These are phyloP conservation scores for Penicillium atrosanguineum DNA, from an alignment of 495 filamentous ascomycete species.

Conservation along the genomic window DNA sequence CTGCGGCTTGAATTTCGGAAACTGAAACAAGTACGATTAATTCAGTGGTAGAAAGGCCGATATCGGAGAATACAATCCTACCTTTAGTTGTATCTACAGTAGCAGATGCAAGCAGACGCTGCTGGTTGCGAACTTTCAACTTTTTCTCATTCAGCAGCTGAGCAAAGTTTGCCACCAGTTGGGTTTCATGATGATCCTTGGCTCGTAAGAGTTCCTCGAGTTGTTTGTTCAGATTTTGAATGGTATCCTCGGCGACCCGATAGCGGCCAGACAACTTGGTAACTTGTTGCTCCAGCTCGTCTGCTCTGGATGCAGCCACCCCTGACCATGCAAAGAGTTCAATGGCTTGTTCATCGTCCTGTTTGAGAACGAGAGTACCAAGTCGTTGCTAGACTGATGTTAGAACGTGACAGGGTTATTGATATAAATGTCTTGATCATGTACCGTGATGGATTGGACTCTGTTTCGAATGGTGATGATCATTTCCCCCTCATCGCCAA, in stretches of 20 bases:
- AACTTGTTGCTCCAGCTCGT: conserved; percentile 43
- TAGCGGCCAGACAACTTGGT: conserved; percentile 45
- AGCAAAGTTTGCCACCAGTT: conserved; percentile 68
- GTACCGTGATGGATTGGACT: conserved; percentile 56
- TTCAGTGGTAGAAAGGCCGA: neutral
- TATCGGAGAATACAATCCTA: conserved; percentile 9
- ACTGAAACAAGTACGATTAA: conserved; percentile 15
- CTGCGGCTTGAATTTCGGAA: conserved; percentile 24
- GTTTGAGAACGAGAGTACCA: conserved; percentile 59
- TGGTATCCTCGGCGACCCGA: conserved; percentile 42
- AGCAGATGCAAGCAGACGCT: conserved; percentile 61
- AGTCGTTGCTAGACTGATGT: conserved; percentile 58
- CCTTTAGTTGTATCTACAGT: conserved; percentile 51
- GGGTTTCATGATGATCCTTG: conserved; percentile 66
- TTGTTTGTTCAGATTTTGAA: conserved; percentile 53
- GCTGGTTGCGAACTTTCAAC: conserved; percentile 83
- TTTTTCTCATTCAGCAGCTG: conserved; percentile 83
- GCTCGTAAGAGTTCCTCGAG: conserved; percentile 63
- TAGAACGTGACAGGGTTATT: neutral
- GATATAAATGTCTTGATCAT: conserved; percentile 5
- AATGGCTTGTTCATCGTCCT: conserved; percentile 63
- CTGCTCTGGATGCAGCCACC: conserved; percentile 42
- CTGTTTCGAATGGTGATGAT: conserved; percentile 55
- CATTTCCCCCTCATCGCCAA: conserved; percentile 36
- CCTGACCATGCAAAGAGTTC: conserved; percentile 73